Evolutionary conservation across 805 yeast genomes (phyloP), one percentile per base, ranked within the genome.

Genomic region (Schwanniomyces yamadae): DNA sequence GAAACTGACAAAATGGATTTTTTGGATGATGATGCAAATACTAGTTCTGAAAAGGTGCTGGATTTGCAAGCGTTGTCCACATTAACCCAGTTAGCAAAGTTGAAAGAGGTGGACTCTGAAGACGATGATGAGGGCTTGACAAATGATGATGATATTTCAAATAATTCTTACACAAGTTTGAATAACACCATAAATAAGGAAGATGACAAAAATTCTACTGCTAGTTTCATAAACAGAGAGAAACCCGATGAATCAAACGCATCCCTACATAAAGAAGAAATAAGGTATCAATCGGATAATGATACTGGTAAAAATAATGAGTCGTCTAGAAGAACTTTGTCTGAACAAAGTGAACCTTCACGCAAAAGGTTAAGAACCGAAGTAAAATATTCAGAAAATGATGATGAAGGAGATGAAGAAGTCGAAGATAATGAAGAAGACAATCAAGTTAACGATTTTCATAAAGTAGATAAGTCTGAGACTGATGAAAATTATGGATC

Each of bases 1-100:
- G 97, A 89, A 55, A 89, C 97, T 0, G 96, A 89, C 54, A 82
- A 78, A 49, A 78, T 88, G 86, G 91, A 79, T 41, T 67, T 63
- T 41, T 54, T 70, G 41, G 71, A 69, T 15, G 69, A 63, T 7
- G 54, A 52, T 28, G 42, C 37, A 8, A 38, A 45, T 21, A 31
- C 40, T n/a, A 41, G 42, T 20, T 31, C 45, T 14, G 57, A 50
- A 14, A 55, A 51, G 26, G 56, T 44, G 1, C 59, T 64, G 40
- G 74, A 68, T 42, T 57, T 68, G 43, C 57, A 54, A 34, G 57
- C 63, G 5, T 55, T 68, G 31, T 66, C 74, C 6, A 57, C 65
- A 49, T 59, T 73, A 42, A 63, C 70, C 18, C 70, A 58, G 37
- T 54, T 71, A 45, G 74, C 75, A 4, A 46, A 63, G 21, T 46